Evolutionary conservation across 176 grass and related monocot genomes (phyloP), one percentile per base, ranked within the genome.

Genomic region (Carex scoparia): DNA sequence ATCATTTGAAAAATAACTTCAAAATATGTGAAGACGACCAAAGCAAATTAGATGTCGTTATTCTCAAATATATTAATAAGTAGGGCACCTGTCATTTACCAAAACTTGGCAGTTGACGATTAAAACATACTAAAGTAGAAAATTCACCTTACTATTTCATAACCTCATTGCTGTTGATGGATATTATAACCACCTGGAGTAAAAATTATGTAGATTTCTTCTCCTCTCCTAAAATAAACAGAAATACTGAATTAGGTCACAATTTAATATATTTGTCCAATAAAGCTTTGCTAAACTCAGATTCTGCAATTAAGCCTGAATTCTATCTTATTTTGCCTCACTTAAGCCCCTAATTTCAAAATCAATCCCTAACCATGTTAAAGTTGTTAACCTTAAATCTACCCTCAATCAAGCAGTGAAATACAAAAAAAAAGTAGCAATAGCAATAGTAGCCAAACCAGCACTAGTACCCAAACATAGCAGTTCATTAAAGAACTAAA

Each of bases 171-270:
- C 23, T 23, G 23, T 23, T 23, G 23, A 23, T 23, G 23, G 23
- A 23, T 23, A 23, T 23, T 23, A 23, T 23, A 23, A 57, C 12
- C 28, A 28, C 56, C 51, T 28, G 0, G 5, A 42, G 18, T 53
- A 27, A 57, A 46, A 16, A 78, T 58, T 79, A 79, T 37, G 74
- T 18, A 33, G 74, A 79, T 55, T 33, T 72, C 3, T 46, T 35
- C 74, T 18, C 23, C n/a, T 76, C 74, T 33, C 74, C 74, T 79
- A 57, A 58, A 79, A 57, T 33, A 78, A 77, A 79, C 74, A 58
- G 27, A 78, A 56, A 78, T 33, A 30, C 13, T 15, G 13, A n/a
- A 78, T 78, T 18, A 78, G 74, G 16, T 32, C 51, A 18, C 10
- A 56, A 16, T 54, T 55, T 78, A 78, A 0, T 49, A 0, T 31